Evolutionary conservation across 108 stramenopile genomes (phyloP).

Genomic region (Fragilaria radians): DNA sequence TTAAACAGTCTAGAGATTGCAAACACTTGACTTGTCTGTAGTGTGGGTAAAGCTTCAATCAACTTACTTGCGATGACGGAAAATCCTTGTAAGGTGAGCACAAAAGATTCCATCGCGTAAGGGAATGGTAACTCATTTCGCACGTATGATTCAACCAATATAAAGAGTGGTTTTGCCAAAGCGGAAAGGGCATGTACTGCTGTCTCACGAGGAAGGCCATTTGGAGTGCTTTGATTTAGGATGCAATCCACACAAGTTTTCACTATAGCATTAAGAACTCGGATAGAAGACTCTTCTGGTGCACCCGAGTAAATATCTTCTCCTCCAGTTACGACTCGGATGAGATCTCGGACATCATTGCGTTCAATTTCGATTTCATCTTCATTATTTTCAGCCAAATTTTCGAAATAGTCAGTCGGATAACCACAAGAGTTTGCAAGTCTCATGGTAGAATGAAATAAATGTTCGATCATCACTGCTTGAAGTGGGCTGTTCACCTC

Average conservation of each 20-base stretch:
- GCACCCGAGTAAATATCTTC: constrained; percentile 1
- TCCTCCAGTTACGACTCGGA: constrained; percentile 43
- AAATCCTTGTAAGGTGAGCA: background rate
- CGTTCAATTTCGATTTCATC: constrained; percentile 82
- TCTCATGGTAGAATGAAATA: constrained; percentile 36
- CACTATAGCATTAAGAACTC: constrained; percentile 23
- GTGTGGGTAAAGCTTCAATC: background rate
- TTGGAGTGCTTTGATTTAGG: background rate
- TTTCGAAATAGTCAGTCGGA: constrained; percentile 57
- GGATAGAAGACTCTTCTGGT: constrained; percentile 19
- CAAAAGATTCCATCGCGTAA: background rate
- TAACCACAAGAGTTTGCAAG: constrained; percentile 59
- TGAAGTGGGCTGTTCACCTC: constrained; percentile 13
- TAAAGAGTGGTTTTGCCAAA: constrained; percentile 61
- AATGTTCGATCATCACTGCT: constrained; percentile 21
- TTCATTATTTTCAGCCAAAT: constrained; percentile 44
- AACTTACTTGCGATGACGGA: background rate
- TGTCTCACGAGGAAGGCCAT: constrained; percentile 11
- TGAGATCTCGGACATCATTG: constrained; percentile 74
- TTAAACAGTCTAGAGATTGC: constrained; percentile 1
- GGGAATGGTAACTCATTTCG: background rate
- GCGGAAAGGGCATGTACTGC: constrained; percentile 67
- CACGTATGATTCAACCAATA: constrained; percentile 16
- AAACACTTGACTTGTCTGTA: constrained; percentile 7
- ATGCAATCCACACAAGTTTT: constrained; percentile 9